phyloP scores from a whole-genome alignment of 495 filamentous ascomycete species.

The Niebla homalea region DNA sequence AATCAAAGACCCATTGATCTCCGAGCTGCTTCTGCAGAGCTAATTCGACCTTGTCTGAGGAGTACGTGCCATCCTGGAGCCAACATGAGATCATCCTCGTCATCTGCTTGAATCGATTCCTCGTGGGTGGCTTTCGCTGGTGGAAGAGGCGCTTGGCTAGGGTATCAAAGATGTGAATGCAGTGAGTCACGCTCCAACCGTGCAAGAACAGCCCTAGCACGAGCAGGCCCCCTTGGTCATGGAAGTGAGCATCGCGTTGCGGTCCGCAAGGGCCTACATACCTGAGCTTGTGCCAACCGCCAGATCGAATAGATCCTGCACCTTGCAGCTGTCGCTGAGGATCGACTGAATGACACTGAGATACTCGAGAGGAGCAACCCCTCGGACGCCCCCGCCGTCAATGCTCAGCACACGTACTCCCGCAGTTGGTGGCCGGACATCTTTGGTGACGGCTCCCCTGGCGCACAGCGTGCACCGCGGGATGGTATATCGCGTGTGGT shows the following conservation, averaged over 20 bases:
- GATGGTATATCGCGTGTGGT: no score
- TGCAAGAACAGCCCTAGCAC: conserved; percentile 1
- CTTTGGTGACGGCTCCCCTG: neutral
- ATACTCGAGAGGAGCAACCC: conserved; percentile 1
- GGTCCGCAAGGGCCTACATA: neutral
- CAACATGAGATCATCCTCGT: neutral
- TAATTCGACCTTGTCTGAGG: neutral
- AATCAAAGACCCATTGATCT: neutral
- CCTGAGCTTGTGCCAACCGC: neutral
- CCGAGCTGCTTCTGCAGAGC: neutral
- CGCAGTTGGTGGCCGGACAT: neutral
- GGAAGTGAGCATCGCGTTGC: neutral
- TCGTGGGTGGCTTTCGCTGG: no score
- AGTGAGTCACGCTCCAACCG: neutral
- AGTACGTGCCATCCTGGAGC: neutral
- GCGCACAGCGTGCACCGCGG: neutral
- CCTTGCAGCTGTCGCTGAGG: neutral
- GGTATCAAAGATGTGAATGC: neutral
- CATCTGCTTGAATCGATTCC: neutral
- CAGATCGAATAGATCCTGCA: conserved; percentile 2
- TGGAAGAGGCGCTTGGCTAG: neutral
- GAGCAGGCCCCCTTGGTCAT: neutral
- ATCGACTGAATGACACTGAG: neutral
- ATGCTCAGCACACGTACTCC: neutral
- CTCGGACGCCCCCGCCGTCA: neutral